Percentiles rank a stretch among this genome's conserved stretches.
Conservation (phyloP, 1,284 basidiomycete species). For the Grifola frondosa region DNA sequence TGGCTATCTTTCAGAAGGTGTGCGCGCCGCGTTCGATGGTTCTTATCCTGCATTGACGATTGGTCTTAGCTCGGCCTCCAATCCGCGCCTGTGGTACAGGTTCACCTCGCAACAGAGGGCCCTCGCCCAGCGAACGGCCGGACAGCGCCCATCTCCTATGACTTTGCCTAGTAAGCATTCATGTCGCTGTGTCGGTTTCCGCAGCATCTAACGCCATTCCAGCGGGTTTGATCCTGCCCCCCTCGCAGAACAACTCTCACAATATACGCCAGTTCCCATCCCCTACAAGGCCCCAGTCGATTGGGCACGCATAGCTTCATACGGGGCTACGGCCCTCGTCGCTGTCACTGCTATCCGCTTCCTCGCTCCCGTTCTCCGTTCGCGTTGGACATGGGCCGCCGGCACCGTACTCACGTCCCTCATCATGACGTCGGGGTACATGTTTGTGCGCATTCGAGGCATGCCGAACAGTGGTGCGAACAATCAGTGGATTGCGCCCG, state of each 20-base stretch:
- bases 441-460: constrained; percentile 94
- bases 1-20: constrained; percentile 79
- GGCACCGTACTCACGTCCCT: constrained; percentile 66
- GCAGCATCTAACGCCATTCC: constrained; percentile 4
- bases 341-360: constrained; percentile 54
- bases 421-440: constrained; percentile 88
- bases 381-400: constrained; percentile 80
- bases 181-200: not conserved
- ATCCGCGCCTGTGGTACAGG: constrained; percentile 80
- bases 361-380: constrained; percentile 69
- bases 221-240: constrained; percentile 81
- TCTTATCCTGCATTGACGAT: not conserved
- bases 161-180: constrained; percentile 67
- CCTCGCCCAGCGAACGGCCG: constrained; percentile 57
- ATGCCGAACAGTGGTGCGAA: constrained; percentile 70
- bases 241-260: constrained; percentile 75
- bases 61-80: constrained; percentile 61
- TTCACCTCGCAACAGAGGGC: constrained; percentile 75
- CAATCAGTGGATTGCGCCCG: constrained; percentile 82
- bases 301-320: constrained; percentile 63
- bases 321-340: constrained; percentile 46
- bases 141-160: constrained; percentile 64
- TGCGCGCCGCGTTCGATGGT: constrained; percentile 10
- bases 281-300: constrained; percentile 75
- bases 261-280: constrained; percentile 69